These are phyloP conservation scores for Panaeolus cyanescens DNA, from an alignment of 768 basidiomycete species.

Conservation along the genomic window DNA sequence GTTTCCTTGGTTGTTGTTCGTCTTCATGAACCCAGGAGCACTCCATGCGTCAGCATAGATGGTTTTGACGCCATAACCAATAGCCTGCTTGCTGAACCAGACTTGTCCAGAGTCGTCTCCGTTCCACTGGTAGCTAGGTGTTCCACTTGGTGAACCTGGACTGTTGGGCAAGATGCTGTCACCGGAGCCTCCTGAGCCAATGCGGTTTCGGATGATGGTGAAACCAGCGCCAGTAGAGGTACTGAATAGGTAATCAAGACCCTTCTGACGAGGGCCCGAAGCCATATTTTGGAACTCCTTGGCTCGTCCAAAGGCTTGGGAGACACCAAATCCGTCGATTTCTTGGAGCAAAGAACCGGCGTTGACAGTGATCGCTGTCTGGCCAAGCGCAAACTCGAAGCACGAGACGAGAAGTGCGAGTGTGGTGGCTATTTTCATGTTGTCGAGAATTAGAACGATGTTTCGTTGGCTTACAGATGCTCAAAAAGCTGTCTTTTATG, in stretches of 20 bases:
- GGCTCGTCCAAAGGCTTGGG: constrained; percentile 15
- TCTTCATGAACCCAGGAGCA: constrained; percentile 17
- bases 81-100: constrained; percentile 17
- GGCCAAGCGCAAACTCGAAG: constrained; percentile 4
- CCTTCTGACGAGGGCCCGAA: constrained; percentile 10
- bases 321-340: constrained; percentile 16
- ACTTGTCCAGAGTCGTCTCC: constrained; percentile 13
- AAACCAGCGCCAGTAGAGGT: constrained; percentile 13
- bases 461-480: not conserved
- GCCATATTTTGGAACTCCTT: constrained; percentile 11
- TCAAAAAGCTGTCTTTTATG: not conserved
- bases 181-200: constrained; percentile 6
- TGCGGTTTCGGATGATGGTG: constrained; percentile 15
- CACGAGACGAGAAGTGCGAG: not conserved
- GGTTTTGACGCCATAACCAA: constrained; percentile 16
- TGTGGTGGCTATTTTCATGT: not conserved
- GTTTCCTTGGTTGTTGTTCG: constrained; percentile 17
- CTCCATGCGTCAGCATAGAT: constrained; percentile 19
- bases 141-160: constrained; percentile 9
- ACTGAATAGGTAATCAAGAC: constrained; percentile 15
- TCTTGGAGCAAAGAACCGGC: constrained; percentile 12
- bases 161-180: constrained; percentile 12
- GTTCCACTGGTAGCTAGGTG: constrained; percentile 14
- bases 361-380: constrained; percentile 16
- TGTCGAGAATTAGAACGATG: not conserved